Conservation (phyloP, 2,329 filamentous ascomycete genomes). For the Fusarium foetens region DNA sequence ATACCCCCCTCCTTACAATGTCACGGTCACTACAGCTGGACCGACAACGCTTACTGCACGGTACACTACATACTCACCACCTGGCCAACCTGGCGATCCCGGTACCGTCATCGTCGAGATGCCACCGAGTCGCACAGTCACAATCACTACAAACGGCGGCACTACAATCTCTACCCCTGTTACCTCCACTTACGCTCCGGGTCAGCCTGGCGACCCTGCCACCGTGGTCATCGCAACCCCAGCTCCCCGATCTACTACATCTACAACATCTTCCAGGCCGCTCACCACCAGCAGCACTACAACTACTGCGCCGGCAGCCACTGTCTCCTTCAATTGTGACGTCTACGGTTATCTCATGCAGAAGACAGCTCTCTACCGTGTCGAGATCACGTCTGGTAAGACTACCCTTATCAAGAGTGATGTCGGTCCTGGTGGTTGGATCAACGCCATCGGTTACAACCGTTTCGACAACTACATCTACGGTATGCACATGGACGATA, state of each 20-base stretch:
- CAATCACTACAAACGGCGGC: constrained; percentile 20
- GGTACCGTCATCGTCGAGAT: constrained; percentile 21
- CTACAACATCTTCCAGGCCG: constrained; percentile 2
- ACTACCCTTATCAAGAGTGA: constrained; percentile 26
- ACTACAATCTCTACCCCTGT: constrained; percentile 17
- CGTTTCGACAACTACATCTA: constrained; percentile 38
- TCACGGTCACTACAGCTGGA: constrained; percentile 16
- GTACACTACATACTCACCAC: constrained; percentile 19
- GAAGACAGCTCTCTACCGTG: constrained; percentile 29
- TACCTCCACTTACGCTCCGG: constrained; percentile 17
- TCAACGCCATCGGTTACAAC: constrained; percentile 40
- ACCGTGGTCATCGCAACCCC: constrained; percentile 29
- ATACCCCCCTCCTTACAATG: constrained; percentile 18
- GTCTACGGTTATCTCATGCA: constrained; percentile 36
- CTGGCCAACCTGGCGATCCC: constrained; percentile 15
- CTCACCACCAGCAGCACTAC: constrained; percentile 8
- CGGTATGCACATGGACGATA: constrained; percentile 16
- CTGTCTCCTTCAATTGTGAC: constrained; percentile 24
- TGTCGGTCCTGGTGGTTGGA: constrained; percentile 35
- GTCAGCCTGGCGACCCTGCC: constrained; percentile 10
- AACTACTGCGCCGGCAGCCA: constrained; percentile 2
- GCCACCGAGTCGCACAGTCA: constrained; percentile 15
- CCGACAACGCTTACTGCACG: constrained; percentile 17
- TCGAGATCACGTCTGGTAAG: constrained; percentile 29
- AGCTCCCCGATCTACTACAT: constrained; percentile 2